phyloP scores from a whole-genome alignment of 2,329 filamentous ascomycete genomes.

The Chrysoporthe austroafricana region DNA sequence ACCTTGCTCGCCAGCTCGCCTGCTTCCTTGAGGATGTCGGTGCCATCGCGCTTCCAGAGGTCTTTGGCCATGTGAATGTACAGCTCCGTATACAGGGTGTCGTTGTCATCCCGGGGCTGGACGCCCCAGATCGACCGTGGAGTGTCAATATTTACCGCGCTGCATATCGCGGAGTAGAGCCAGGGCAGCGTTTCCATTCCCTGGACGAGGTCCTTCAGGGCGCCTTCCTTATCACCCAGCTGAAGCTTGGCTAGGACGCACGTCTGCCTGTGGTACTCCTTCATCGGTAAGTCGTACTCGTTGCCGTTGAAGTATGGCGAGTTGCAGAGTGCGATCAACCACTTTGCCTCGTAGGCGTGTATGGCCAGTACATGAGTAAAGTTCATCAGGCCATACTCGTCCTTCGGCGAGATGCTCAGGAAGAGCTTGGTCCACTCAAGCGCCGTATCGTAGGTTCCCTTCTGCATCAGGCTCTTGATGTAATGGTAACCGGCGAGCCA shows the following conservation, averaged over 20 bases:
- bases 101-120: conserved; percentile 64
- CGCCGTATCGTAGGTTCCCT: conserved; percentile 91
- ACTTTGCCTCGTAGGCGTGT: conserved; percentile 75
- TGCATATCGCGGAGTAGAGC: conserved; percentile 80
- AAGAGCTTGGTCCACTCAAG: conserved; percentile 93
- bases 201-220: conserved; percentile 64
- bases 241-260: conserved; percentile 77
- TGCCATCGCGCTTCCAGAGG: conserved; percentile 76
- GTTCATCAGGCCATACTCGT: conserved; percentile 83
- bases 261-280: conserved; percentile 74
- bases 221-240: conserved; percentile 66
- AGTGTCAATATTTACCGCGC: conserved; percentile 76
- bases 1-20: conserved; percentile 59
- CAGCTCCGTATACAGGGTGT: conserved; percentile 73
- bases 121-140: conserved; percentile 85
- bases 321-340: conserved; percentile 72
- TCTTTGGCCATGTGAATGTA: conserved; percentile 80
- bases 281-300: conserved; percentile 39
- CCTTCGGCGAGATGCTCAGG: conserved; percentile 72
- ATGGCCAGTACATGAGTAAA: conserved; percentile 84
- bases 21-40: conserved; percentile 69
- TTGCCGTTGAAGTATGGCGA: conserved; percentile 46
- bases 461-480: conserved; percentile 80
- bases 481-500: conserved; percentile 91
- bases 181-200: conserved; percentile 80